Evolutionary conservation across 306 rosid genomes (phyloP), one percentile per base, ranked within the genome.

Genomic region (Notholithocarpus densiflorus): DNA sequence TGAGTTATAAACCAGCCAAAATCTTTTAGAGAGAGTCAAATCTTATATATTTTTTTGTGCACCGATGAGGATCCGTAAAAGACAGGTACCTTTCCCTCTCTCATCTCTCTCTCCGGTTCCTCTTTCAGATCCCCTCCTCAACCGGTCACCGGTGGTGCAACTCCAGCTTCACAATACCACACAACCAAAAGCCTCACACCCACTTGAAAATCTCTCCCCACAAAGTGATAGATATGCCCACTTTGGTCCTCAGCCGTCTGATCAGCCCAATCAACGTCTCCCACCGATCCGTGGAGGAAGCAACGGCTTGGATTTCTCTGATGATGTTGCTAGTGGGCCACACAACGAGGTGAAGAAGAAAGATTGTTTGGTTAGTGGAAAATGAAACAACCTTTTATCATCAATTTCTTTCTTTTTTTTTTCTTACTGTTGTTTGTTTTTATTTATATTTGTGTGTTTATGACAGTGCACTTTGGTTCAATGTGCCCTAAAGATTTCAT

Each of bases 41-140:
- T 19, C 56, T 56, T 5, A 69, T 7, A 37, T 37, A 56, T 65
- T 5, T 56, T 21, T 79, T 78, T 82, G 64, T 75, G 76, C 81
- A 81, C 79, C 83, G 82, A 92, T 93, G 98, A 91, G 98, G 87
- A 94, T 94, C 91, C 91, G 97, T 20, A 90, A 90, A 76, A 80
- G 97, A 5, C 88, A 76, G 80, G 79, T 83, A 2, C 87, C 93
- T 72, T 88, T 85, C 40, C 88, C 94, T 54, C 83, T 88, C 5
- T 91, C 90, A 0, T 77, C 88, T 51, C 87, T 87, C 71, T 79
- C 86, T 17, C 84, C 97, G 64, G 75, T 75, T 45, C 83, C 89
- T 60, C 76, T 85, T 75, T 82, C 97, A 87, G 98, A 94, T 94
- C 98, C 92, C 92, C 84, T 80, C 88, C 86, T 80, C 83, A 81